These are phyloP conservation scores for Chlorella sp. DNA, from an alignment of 139 green algal species.

Conservation along the genomic window DNA sequence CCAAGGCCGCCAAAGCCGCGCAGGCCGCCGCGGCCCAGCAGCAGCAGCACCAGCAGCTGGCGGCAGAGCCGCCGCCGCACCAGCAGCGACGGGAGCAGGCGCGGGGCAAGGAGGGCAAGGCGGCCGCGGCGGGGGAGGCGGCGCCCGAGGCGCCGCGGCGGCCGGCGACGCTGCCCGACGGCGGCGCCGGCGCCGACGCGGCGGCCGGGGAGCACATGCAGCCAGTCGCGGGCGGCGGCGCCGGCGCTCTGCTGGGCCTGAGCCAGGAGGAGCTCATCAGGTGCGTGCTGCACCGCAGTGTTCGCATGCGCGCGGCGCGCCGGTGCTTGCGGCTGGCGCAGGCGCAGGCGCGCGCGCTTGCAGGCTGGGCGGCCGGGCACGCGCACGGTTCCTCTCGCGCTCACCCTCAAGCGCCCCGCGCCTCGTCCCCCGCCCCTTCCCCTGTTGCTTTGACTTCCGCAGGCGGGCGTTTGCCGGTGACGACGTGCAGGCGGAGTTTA, in stretches of 20 bases:
- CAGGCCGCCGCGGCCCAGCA: slow-evolving; percentile 1
- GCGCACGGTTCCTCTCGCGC: no score
- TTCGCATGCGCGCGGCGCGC: no score
- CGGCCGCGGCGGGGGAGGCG: no score
- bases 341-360: no score
- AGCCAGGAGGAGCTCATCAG: slow-evolving; percentile 61
- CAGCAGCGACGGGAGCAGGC: background rate
- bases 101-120: slow-evolving; percentile 1
- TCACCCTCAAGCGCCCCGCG: no score
- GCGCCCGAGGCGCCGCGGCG: no score
- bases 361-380: no score
- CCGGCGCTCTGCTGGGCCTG: slow-evolving; percentile 3
- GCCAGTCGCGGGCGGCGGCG: background rate
- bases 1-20: slow-evolving; percentile 3
- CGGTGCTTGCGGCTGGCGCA: no score
- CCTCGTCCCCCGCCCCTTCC: no score
- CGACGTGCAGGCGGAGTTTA: slow-evolving; percentile 93
- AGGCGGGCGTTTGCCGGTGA: slow-evolving; percentile 87
- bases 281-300: no score
- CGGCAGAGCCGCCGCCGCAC: slow-evolving; percentile 6
- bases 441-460: no score
- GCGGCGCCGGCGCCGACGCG: background rate
- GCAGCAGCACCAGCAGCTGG: slow-evolving; percentile 20
- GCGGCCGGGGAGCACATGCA: slow-evolving; percentile 22
- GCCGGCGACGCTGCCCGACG: no score